phyloP scores from a whole-genome alignment of 768 basidiomycete species.

The Naganishia onofrii region DNA sequence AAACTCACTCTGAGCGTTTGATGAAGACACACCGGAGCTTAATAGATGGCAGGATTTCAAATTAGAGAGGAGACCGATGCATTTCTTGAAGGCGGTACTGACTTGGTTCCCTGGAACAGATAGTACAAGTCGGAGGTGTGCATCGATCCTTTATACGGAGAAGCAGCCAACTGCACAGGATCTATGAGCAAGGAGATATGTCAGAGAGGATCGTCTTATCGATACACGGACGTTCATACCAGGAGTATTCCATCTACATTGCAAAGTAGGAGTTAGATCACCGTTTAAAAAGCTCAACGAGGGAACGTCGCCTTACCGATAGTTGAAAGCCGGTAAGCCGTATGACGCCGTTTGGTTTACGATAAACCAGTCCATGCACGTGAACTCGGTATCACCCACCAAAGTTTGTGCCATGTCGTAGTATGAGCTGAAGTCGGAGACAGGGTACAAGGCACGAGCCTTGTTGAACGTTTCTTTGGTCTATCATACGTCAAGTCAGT shows the following conservation, averaged over 20 bases:
- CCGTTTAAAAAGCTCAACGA: not conserved
- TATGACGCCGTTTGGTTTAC: slow-evolving; percentile 28
- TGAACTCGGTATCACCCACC: slow-evolving; percentile 35
- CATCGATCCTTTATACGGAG: slow-evolving; percentile 33
- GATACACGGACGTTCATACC: not conserved
- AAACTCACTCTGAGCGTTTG: slow-evolving; percentile 31
- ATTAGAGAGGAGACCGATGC: not conserved
- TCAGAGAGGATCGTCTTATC: too few relatives aligned
- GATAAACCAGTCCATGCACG: slow-evolving; percentile 32
- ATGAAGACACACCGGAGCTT: slow-evolving; percentile 33
- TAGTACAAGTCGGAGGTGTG: slow-evolving; percentile 37
- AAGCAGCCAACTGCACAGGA: slow-evolving; percentile 34
- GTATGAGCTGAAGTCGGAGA: slow-evolving; percentile 28
- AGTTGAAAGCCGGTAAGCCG: slow-evolving; percentile 31
- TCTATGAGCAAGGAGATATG: slow-evolving; percentile 4
- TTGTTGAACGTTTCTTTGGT: slow-evolving; percentile 33
- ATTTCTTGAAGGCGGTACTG: not conserved
- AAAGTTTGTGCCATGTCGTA: slow-evolving; percentile 34
- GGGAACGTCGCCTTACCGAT: slow-evolving; percentile 12
- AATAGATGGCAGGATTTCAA: too few relatives aligned
- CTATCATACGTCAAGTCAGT: slow-evolving; percentile 5
- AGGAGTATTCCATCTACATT: slow-evolving; percentile 13
- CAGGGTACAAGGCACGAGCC: slow-evolving; percentile 29
- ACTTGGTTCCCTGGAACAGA: slow-evolving; percentile 37
- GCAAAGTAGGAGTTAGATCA: not conserved